Evolutionary conservation across 192 early-diverging fungal species (phyloP), one percentile per base, ranked within the genome.

Genomic region (Diversispora eburnea): DNA sequence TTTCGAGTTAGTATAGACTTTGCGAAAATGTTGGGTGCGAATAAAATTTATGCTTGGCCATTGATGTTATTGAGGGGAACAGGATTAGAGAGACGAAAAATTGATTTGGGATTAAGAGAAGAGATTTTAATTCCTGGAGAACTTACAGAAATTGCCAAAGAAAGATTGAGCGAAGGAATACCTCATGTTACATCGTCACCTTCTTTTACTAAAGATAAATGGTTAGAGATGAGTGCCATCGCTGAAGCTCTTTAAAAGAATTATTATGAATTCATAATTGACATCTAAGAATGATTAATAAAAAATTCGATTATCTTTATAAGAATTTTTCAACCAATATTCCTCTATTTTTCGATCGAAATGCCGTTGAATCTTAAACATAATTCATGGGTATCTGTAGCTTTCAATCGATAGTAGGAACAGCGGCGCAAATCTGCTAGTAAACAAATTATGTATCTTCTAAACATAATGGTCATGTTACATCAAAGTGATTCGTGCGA

Each of bases 41-140:
- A 33, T 15, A 39, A 43, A 8, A 17, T 74, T 43, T 19, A 25
- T n/a, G 72, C 72, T 9, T 74, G 41, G 33, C 72, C 72, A 13
- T 58, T 74, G 12, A 74, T 74, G 72, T 45, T 74, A 20, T 19
- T 74, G 25, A 49, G 72, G 25, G 72, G 72, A 3, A 74, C 72
- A 1, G 41, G 15, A 15, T 71, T 74, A 72, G 39, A 74, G 17
- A 41, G n/a, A 12, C 19, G n/a, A 49, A 67, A 51, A 8, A 0
- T 19, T 3, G 72, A 74, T 3, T 22, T 74, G 15, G 72, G 72
- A 8, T 51, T 74, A 42, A 49, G 20, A 43, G 71, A 73, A 19
- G 54, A 55, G 19, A 15, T 43, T 43, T 63, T 63, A 39, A 42
- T 19, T 13, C 20, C 22, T 63, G 61, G n/a, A 15, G 15, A 42